phyloP scores from a whole-genome alignment of 2,329 filamentous ascomycete species.

The Drechmeria coniospora region DNA sequence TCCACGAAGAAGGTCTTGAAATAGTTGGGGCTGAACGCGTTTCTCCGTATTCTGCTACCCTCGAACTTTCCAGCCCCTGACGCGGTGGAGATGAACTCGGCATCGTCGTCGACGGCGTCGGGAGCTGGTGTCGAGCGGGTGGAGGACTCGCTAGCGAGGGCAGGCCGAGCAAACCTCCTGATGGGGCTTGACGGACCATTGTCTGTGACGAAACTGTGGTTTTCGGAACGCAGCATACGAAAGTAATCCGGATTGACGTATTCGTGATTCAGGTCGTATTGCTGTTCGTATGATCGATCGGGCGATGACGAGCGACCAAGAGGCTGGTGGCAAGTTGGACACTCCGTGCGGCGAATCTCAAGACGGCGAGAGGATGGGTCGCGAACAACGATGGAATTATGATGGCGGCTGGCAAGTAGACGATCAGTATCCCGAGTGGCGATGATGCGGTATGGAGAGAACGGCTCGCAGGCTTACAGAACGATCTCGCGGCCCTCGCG shows the following conservation, averaged over 20 bases:
- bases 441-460: conserved; percentile 1
- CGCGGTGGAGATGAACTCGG: conserved; percentile 39
- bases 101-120: conserved; percentile 12
- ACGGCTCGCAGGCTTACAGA: conserved; percentile 41
- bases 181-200: conserved; percentile 36
- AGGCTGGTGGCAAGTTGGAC: conserved; percentile 80
- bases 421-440: not conserved
- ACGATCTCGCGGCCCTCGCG: conserved; percentile 65
- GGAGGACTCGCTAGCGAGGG: conserved; percentile 12
- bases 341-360: conserved; percentile 65
- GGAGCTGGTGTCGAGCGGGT: conserved; percentile 6
- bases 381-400: conserved; percentile 82
- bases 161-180: conserved; percentile 34
- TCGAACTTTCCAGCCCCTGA: conserved; percentile 29
- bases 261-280: conserved; percentile 26
- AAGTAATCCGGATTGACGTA: conserved; percentile 93
- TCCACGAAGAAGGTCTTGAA: conserved; percentile 89
- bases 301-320: conserved; percentile 31
- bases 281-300: conserved; percentile 33
- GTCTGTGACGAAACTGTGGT: conserved; percentile 27
- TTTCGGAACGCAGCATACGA: conserved; percentile 61
- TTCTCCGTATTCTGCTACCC: conserved; percentile 61
- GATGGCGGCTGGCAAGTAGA: conserved; percentile 55
- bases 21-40: conserved; percentile 84
- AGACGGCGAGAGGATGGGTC: conserved; percentile 75